Conservation (phyloP, 805 yeast species). For the Candida multigemmis region DNA sequence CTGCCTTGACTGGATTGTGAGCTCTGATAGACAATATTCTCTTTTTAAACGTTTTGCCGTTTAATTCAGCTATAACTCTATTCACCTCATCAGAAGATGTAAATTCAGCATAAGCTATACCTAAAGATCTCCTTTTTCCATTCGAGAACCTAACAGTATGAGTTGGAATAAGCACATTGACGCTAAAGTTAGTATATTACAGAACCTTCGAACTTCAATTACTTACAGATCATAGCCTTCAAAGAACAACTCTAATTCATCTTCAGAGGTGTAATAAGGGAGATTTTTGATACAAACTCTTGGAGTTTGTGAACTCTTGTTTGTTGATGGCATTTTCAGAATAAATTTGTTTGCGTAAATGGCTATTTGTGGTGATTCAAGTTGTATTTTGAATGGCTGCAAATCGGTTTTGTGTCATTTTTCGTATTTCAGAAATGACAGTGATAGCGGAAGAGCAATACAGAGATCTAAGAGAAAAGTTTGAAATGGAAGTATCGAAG, state of each 20-base stretch:
- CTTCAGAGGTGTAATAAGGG: slow-evolving; percentile 42
- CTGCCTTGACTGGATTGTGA: too few relatives aligned
- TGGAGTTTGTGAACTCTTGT: too few relatives aligned
- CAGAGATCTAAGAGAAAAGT: too few relatives aligned
- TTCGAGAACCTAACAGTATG: slow-evolving; percentile 40
- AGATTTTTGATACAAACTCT: slow-evolving; percentile 51
- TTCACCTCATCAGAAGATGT: slow-evolving; percentile 17
- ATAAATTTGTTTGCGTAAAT: too few relatives aligned
- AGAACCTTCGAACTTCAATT: slow-evolving; percentile 1
- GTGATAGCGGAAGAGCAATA: too few relatives aligned
- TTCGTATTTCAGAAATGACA: too few relatives aligned
- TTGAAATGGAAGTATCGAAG: too few relatives aligned
- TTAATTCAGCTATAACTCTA: slow-evolving; percentile 14
- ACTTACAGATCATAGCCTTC: slow-evolving; percentile 39
- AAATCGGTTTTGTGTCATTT: too few relatives aligned
- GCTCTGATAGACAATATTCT: too few relatives aligned
- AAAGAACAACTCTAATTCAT: slow-evolving; percentile 38
- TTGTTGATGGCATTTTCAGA: too few relatives aligned
- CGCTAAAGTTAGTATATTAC: slow-evolving; percentile 2
- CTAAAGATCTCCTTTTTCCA: slow-evolving; percentile 38
- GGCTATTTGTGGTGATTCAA: too few relatives aligned
- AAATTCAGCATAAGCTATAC: slow-evolving; percentile 40
- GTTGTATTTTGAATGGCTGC: too few relatives aligned
- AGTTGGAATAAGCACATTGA: slow-evolving; percentile 44
- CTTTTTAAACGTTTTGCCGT: slow-evolving; percentile 19